Evolutionary conservation across 2,329 filamentous ascomycete species (phyloP).

Genomic region (Tolypocladium sp.): DNA sequence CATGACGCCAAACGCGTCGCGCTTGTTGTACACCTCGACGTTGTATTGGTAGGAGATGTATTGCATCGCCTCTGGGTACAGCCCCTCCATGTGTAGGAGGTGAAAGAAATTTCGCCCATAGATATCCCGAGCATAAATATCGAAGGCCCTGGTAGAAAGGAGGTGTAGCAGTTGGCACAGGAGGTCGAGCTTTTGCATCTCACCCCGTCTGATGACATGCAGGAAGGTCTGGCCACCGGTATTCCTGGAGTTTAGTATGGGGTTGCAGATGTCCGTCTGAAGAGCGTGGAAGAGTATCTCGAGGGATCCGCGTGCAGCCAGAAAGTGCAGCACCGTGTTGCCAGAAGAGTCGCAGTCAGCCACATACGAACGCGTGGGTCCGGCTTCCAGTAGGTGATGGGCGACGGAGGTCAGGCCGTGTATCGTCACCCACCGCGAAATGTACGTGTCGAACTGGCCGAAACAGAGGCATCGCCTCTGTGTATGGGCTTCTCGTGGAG

Average conservation of each 20-base stretch:
- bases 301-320: slow-evolving; percentile 25
- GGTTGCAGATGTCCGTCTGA: slow-evolving; percentile 3
- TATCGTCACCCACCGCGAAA: slow-evolving; percentile 20
- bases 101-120: slow-evolving; percentile 48
- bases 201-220: slow-evolving; percentile 28
- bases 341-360: slow-evolving; percentile 29
- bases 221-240: slow-evolving; percentile 40
- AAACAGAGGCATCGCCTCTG: slow-evolving; percentile 19
- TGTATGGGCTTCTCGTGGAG: slow-evolving; percentile 12
- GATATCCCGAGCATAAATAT: slow-evolving; percentile 30
- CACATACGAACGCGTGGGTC: slow-evolving; percentile 5
- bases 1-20: slow-evolving; percentile 39
- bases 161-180: slow-evolving; percentile 18
- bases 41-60: slow-evolving; percentile 25
- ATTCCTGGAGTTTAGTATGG: slow-evolving; percentile 24
- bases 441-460: slow-evolving; percentile 11
- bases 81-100: slow-evolving; percentile 16
- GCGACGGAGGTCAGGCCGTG: slow-evolving; percentile 13
- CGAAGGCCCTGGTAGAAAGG: slow-evolving; percentile 12
- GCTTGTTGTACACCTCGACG: slow-evolving; percentile 20
- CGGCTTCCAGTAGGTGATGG: slow-evolving; percentile 5
- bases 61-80: slow-evolving; percentile 17
- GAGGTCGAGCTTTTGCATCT: slow-evolving; percentile 18
- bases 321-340: slow-evolving; percentile 38
- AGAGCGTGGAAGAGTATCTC: slow-evolving; percentile 19